Conservation (phyloP, 2,329 filamentous ascomycete species). For the Cyphellophora attinorum region DNA sequence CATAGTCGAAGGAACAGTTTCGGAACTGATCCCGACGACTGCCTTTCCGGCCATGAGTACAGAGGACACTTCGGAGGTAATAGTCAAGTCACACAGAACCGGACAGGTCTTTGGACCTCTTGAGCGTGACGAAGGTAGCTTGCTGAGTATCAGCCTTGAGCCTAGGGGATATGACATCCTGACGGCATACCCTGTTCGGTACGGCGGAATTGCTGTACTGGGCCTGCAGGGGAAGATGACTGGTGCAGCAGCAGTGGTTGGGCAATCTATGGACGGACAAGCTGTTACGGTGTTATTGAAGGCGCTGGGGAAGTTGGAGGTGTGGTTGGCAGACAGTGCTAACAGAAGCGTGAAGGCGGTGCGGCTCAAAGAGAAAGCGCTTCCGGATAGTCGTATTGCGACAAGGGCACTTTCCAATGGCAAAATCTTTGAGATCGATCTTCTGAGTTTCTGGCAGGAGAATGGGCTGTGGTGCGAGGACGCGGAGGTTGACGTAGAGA, state of each 20-base stretch:
- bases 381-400: too few species aligned
- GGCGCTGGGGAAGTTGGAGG: not conserved
- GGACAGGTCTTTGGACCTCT: constrained; percentile 1
- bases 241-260: constrained; percentile 41
- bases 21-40: constrained; percentile 56
- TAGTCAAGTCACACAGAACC: not conserved
- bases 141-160: not conserved
- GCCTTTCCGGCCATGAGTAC: constrained; percentile 68
- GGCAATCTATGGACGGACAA: not conserved
- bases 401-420: too few species aligned
- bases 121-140: not conserved
- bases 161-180: constrained; percentile 1
- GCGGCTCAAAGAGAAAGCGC: too few species aligned
- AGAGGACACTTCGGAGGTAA: constrained; percentile 21
- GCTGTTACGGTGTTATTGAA: not conserved
- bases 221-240: constrained; percentile 83
- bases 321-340: not conserved
- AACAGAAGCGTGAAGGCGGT: not conserved
- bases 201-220: constrained; percentile 49
- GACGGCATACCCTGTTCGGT: constrained; percentile 25
- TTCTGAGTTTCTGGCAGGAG: not conserved
- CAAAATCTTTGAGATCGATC: not conserved
- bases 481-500: not conserved
- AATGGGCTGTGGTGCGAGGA: not conserved
- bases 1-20: constrained; percentile 52